phyloP scores from a whole-genome alignment of 352 stramenopile species.

The Plasmopara muralis region DNA sequence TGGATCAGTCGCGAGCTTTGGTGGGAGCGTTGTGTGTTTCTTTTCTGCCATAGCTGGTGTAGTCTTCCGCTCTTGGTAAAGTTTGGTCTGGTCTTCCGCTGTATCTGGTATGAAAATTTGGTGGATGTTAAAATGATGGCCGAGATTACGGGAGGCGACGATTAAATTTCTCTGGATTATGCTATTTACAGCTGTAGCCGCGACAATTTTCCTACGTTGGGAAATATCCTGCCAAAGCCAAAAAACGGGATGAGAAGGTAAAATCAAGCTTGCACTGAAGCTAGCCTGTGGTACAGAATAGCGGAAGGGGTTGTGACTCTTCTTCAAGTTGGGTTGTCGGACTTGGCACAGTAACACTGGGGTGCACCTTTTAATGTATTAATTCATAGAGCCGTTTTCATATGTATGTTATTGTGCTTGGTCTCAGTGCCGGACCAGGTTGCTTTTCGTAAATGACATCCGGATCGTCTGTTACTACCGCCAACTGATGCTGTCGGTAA shows the following conservation, averaged over 20 bases:
- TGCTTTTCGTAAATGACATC: not conserved
- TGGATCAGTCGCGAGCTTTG: constrained; percentile 13
- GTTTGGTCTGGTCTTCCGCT: not conserved
- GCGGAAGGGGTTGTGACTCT: not conserved
- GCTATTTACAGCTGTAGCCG: not conserved
- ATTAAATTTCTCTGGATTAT: constrained; percentile 15
- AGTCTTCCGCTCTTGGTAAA: constrained; percentile 5
- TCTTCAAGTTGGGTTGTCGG: not conserved
- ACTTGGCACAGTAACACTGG: too few relatives aligned
- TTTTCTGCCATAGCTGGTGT: constrained; percentile 19
- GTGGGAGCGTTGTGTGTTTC: constrained; percentile 17
- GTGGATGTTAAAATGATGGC: constrained; percentile 13
- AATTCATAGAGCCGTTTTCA: too few relatives aligned
- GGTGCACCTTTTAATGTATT: too few relatives aligned
- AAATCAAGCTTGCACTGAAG: not conserved
- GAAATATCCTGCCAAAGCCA: constrained; percentile 9
- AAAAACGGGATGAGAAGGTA: not conserved
- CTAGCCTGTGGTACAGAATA: not conserved
- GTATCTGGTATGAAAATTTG: not conserved
- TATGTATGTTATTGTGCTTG: not conserved
- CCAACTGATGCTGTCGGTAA: too few relatives aligned
- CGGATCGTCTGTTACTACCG: not conserved
- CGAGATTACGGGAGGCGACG: constrained; percentile 6
- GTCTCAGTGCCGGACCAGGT: not conserved
- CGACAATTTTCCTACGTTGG: constrained; percentile 4